These are phyloP conservation scores for Rhytidhysteron rufulum DNA, from an alignment of 2,329 filamentous ascomycete species.

Conservation along the genomic window DNA sequence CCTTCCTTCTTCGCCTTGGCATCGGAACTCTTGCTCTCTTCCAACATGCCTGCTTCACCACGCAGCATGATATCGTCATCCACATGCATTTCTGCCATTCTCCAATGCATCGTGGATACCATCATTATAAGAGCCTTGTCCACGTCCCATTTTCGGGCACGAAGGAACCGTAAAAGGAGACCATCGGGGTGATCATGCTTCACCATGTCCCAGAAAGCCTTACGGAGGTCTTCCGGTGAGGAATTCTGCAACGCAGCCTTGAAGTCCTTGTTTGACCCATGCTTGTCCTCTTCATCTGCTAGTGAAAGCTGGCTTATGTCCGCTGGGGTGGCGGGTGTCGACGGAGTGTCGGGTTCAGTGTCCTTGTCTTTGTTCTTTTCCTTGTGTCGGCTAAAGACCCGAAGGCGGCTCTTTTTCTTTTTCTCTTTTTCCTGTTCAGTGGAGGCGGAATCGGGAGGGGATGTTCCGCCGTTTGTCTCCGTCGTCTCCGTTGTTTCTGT, in stretches of 20 bases:
- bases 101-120: constrained; percentile 91
- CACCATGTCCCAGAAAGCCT: constrained; percentile 86
- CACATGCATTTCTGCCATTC: constrained; percentile 75
- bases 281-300: constrained; percentile 71
- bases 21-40: constrained; percentile 57
- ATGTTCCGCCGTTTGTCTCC: constrained; percentile 19
- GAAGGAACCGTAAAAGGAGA: constrained; percentile 54
- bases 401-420: constrained; percentile 70
- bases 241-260: constrained; percentile 74
- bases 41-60: constrained; percentile 53
- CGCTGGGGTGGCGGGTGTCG: constrained; percentile 18
- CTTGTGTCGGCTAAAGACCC: constrained; percentile 59
- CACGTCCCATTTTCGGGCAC: constrained; percentile 70
- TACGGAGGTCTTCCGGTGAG: constrained; percentile 72
- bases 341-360: constrained; percentile 23
- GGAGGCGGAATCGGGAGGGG: constrained; percentile 10
- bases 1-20: constrained; percentile 62
- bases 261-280: constrained; percentile 84
- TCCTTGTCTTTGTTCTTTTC: constrained; percentile 58
- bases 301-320: constrained; percentile 30
- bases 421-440: constrained; percentile 47
- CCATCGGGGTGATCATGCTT: constrained; percentile 95
- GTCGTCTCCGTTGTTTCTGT: too few species aligned
- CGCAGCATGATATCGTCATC: constrained; percentile 72
- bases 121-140: constrained; percentile 92